phyloP scores from a whole-genome alignment of 2,329 filamentous ascomycete species.

The Kalmusia sp. region DNA sequence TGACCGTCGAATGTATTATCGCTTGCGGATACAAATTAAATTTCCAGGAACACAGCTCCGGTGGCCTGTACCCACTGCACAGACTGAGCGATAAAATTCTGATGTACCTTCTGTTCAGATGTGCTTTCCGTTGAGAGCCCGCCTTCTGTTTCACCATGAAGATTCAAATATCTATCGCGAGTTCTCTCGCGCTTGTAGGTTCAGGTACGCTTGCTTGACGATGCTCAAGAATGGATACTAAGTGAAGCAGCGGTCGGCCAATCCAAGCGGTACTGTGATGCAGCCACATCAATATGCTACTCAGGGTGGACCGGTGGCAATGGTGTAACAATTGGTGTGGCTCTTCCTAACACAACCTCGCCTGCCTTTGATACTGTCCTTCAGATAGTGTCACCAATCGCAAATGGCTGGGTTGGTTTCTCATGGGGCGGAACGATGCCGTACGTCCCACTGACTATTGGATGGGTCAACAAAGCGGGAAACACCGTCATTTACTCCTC shows the following conservation, averaged over 20 bases:
- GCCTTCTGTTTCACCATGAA: conserved; percentile 22
- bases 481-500: conserved; percentile 50
- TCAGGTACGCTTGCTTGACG: conserved; percentile 17
- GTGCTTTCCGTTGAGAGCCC: not conserved
- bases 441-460: conserved; percentile 55
- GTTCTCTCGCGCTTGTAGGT: conserved; percentile 13
- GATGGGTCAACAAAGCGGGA: conserved; percentile 52
- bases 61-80: conserved; percentile 12
- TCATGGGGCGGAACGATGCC: conserved; percentile 61
- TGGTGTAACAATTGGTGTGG: conserved; percentile 38
- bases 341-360: conserved; percentile 42
- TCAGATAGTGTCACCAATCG: conserved; percentile 54
- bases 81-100: conserved; percentile 20
- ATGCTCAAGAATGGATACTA: not conserved
- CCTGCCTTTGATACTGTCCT: conserved; percentile 52
- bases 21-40: conserved; percentile 23
- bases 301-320: conserved; percentile 51
- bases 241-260: conserved; percentile 22
- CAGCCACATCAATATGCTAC: conserved; percentile 48
- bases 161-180: conserved; percentile 2
- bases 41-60: conserved; percentile 12
- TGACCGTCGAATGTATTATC: conserved; percentile 18
- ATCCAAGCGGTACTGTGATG: conserved; percentile 33
- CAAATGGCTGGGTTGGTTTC: conserved; percentile 57
- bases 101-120: conserved; percentile 1